Percentiles rank a stretch among this genome's conserved stretches.
Evolutionary conservation across 345 rosid species (phyloP).

Genomic region (Gossypium anomalum): DNA sequence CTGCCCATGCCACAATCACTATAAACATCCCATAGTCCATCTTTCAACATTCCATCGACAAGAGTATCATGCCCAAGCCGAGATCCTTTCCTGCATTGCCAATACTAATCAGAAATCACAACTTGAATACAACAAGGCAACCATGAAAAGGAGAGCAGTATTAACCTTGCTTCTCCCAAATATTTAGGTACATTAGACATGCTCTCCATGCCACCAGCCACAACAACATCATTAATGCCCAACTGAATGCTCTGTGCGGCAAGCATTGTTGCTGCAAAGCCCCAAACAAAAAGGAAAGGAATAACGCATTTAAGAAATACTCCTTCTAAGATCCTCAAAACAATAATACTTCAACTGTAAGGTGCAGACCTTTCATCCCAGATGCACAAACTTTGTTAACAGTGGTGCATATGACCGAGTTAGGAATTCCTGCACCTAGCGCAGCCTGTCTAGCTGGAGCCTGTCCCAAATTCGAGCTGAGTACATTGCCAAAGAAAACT

Average conservation of each 20-base stretch:
- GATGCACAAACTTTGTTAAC: slow-evolving; percentile 98
- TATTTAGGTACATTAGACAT: slow-evolving; percentile 97
- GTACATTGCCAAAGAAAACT: slow-evolving; percentile 91
- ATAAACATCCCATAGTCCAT: slow-evolving; percentile 97
- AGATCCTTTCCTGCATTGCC: slow-evolving; percentile 79
- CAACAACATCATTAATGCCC: slow-evolving; percentile 87
- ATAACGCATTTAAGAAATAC: background rate
- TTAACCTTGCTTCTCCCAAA: slow-evolving; percentile 84
- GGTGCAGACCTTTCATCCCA: slow-evolving; percentile 85
- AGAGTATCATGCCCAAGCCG: slow-evolving; percentile 89
- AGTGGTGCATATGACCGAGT: slow-evolving; percentile 81
- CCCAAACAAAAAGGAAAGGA: slow-evolving; percentile 9
- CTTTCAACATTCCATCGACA: slow-evolving; percentile 94
- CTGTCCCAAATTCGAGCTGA: slow-evolving; percentile 93
- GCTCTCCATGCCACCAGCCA: slow-evolving; percentile 99
- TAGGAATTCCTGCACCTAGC: slow-evolving; percentile 86
- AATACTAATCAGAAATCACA: slow-evolving; percentile 23
- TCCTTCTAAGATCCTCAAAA: background rate
- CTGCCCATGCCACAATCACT: slow-evolving; percentile 90
- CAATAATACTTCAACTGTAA: background rate
- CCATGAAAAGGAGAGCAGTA: background rate
- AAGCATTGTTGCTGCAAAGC: slow-evolving; percentile 76
- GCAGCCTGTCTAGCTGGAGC: slow-evolving; percentile 99
- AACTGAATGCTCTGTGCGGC: slow-evolving; percentile 94
- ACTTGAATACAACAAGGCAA: slow-evolving; percentile 1